A percentile compares a stretch with the other conserved stretches of the same genome.
These are phyloP conservation scores for Geotrichum klebahnii DNA, from an alignment of 1,139 yeast species.

Conservation along the genomic window DNA sequence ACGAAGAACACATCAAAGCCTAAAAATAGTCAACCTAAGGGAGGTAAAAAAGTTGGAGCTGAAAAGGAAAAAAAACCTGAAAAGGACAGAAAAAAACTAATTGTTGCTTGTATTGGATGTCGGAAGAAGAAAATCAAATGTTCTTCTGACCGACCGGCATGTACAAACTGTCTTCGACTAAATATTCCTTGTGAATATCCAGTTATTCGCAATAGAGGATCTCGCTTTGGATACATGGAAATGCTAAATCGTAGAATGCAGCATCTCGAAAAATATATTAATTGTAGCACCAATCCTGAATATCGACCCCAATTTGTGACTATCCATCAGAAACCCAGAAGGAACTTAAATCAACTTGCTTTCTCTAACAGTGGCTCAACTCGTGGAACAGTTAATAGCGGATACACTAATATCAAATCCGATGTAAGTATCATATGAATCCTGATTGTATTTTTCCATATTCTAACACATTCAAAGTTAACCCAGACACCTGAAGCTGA, in stretches of 20 bases:
- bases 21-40: too few relatives aligned
- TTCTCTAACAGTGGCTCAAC: slow-evolving; percentile 10
- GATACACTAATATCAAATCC: slow-evolving; percentile 15
- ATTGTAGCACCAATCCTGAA: slow-evolving; percentile 23
- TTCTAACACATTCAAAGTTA: too few relatives aligned
- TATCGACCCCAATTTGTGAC: slow-evolving; percentile 20
- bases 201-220: slow-evolving; percentile 39
- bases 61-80: too few relatives aligned
- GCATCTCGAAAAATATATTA: slow-evolving; percentile 32
- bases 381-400: slow-evolving; percentile 18
- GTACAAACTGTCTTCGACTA: slow-evolving; percentile 38
- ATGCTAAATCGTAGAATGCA: slow-evolving; percentile 37
- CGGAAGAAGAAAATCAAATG: slow-evolving; percentile 41
- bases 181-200: slow-evolving; percentile 40
- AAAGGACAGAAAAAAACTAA: slow-evolving; percentile 34
- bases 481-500: slow-evolving; percentile 15
- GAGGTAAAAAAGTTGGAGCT: too few relatives aligned
- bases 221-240: slow-evolving; percentile 39
- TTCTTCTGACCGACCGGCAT: slow-evolving; percentile 41
- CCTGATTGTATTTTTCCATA: too few relatives aligned
- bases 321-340: slow-evolving; percentile 18
- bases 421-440: neutral
- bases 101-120: slow-evolving; percentile 41
- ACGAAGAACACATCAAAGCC: too few relatives aligned
- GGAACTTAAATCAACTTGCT: slow-evolving; percentile 4